Base-by-base conservation (phyloP, 495 filamentous ascomycete genomes). In the Penicillium ochrochloron region DNA sequence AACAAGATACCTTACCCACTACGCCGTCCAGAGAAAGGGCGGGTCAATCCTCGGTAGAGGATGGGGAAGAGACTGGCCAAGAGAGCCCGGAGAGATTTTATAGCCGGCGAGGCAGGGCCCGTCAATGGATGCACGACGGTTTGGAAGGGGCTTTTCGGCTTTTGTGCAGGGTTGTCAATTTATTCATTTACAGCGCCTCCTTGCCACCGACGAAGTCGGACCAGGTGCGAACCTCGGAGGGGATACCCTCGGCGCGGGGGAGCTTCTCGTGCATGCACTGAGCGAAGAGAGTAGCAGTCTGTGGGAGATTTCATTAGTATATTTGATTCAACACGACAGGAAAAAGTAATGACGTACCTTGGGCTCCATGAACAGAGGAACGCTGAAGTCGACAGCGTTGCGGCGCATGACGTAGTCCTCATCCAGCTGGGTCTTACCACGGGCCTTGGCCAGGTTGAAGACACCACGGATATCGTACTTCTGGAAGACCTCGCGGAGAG, bases 391-490 rank as follows among this genome's bases (percentile, higher is more conserved):
- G 46, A 99, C 96, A 17, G 94, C 95, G 73, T 99, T 97, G 70
- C 96, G 88, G 67, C 95, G 88, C 95, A 98, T 99, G 52, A 98
- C 93, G 68, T 99, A 99, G 80, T 98, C 94, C 66, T 94, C 93
- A 74, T 99, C 95, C 58, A 91, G 81, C 63, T 92, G 80, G 27
- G 89, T 94, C 83, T 93, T 92, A 59, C 86, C 95, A 67, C 94
- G 83, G 61, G 84, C 87, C 73, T 88, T 88, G 57, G 94, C 93
- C 70, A 99, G 82, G 80, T 99, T 99, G 86, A 99, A 99, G 56
- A 94, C 91, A 66, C 96, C 96, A 35, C 89, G 87, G 78, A 99
- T 95, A 73, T 97, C 88, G 77, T 97, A 93, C 84, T 97, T 97
- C 86, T 94, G 80, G 83, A 99, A 99, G 41, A 97, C 96, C 73